Conservation (phyloP, 176 grass and related monocot species). For the Aegilops speltoides region DNA sequence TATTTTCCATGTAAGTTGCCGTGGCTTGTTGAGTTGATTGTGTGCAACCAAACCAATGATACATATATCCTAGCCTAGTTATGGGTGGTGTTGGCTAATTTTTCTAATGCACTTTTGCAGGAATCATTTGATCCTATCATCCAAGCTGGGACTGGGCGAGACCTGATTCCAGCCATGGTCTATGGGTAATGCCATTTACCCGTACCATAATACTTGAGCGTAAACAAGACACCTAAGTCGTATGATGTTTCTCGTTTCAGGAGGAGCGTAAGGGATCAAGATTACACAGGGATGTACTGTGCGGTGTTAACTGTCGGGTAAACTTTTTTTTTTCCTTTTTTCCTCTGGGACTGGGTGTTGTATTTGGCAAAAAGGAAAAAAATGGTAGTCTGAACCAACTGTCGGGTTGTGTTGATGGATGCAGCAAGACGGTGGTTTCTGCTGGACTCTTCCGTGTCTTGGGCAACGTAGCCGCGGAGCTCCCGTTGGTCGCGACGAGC, state of each 20-base stretch:
- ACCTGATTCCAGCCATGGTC: constrained; percentile 97
- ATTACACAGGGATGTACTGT: constrained; percentile 96
- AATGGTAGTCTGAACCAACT: neutral
- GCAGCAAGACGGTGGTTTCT: constrained; percentile 78
- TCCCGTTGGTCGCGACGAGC: constrained; percentile 75
- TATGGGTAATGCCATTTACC: constrained; percentile 59
- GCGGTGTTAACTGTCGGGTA: constrained; percentile 80
- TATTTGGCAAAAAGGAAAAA: neutral
- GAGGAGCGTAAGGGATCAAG: constrained; percentile 69
- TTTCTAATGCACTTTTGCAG: constrained; percentile 29
- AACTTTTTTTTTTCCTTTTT: neutral
- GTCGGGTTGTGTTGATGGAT: constrained; percentile 16
- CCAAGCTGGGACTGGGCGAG: constrained; percentile 67
- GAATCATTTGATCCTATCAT: constrained; percentile 94
- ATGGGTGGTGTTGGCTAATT: neutral
- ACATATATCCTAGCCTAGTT: neutral
- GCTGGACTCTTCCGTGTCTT: constrained; percentile 69
- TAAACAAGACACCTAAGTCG: constrained; percentile 1
- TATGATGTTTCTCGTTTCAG: constrained; percentile 53
- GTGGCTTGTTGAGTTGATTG: constrained; percentile 11
- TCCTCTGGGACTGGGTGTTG: too few relatives aligned
- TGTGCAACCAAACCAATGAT: neutral
- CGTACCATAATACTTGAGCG: neutral
- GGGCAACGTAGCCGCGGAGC: constrained; percentile 66
- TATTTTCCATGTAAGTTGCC: constrained; percentile 87